Evolutionary conservation across 495 filamentous ascomycete species (phyloP).

Genomic region (Bacidia gigantensis): DNA sequence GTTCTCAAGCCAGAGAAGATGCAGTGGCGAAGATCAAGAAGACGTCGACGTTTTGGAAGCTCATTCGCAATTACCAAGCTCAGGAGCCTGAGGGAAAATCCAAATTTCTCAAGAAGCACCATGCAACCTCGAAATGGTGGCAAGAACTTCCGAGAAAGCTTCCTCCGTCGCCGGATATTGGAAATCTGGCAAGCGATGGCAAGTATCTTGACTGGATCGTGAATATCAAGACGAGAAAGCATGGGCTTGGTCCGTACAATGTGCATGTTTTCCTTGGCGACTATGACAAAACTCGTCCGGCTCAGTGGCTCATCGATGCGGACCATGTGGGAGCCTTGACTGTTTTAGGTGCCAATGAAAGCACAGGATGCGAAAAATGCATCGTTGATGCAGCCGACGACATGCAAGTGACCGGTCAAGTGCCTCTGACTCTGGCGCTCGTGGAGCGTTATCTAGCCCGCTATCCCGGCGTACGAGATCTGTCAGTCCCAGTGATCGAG

Average conservation of each 20-base stretch:
- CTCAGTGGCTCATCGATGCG: not conserved
- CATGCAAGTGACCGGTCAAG: constrained; percentile 27
- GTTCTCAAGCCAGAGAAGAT: too few relatives aligned
- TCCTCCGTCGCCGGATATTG: not conserved
- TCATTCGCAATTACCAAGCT: not conserved
- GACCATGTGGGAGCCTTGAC: not conserved
- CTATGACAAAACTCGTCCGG: constrained; percentile 12
- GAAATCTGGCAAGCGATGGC: not conserved
- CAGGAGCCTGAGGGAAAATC: not conserved
- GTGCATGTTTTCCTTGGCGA: constrained; percentile 30
- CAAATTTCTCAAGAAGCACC: not conserved
- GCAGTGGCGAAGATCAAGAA: not conserved
- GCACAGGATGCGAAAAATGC: not conserved
- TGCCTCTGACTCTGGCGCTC: constrained; percentile 29
- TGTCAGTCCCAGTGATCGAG: too few relatives aligned
- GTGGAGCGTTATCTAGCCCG: constrained; percentile 25
- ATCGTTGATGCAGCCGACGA: not conserved
- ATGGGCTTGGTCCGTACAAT: constrained; percentile 27
- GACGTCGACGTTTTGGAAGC: not conserved
- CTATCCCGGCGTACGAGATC: constrained; percentile 14
- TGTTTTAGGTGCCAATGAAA: not conserved
- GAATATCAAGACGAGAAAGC: constrained; percentile 29
- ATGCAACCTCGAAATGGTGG: not conserved
- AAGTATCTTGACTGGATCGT: constrained; percentile 31
- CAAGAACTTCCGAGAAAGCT: not conserved